Evolutionary conservation across 1,139 yeast genomes (phyloP), one percentile per base, ranked within the genome.

Genomic region (Hyphopichia buzzinii): DNA sequence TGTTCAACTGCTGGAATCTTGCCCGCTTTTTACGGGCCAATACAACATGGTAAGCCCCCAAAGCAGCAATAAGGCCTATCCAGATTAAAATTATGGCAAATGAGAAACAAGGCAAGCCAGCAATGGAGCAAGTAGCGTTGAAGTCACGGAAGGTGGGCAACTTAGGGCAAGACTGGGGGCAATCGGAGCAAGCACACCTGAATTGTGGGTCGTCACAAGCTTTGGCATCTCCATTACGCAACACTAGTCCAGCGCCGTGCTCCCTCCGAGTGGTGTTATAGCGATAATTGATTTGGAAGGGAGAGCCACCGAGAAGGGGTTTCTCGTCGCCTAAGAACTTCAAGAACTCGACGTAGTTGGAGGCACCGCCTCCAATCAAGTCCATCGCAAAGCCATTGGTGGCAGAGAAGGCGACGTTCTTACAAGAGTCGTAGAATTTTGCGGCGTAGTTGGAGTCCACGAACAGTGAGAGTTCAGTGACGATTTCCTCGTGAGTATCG

Each of bases 311-410:
- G 4, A 92, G 66, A 44, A 87, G 50, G 0, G 97, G 97, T 55
- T 90, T 90, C 49, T 89, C 95, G 55, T 90, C 97, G 5, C 97
- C 97, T 39, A 92, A 62, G 53, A 90, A 92, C 59, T 88, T 86
- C 47, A 92, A 66, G 54, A 92, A 92, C 36, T 79, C 79, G 30
- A 67, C 54, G 54, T 77, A 86, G 50, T 81, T 78, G 40, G 72
- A 74, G 3, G 97, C 97, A 0, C 97, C 97, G 8, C 98, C 98
- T 5, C 98, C 98, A 34, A 92, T 84, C 35, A 92, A 72, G 55
- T 92, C 97, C 97, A 92, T 89, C 7, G 97, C 97, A 51, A 77
- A 86, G 2, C 97, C 97, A 59, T 90, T 90, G 8, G 97, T 89
- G 4, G 97, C 96, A 3, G 92, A 81, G 56, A 92, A 90, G 60